phyloP scores from a whole-genome alignment of 768 basidiomycete genomes.

The Boletus tomentosulus region DNA sequence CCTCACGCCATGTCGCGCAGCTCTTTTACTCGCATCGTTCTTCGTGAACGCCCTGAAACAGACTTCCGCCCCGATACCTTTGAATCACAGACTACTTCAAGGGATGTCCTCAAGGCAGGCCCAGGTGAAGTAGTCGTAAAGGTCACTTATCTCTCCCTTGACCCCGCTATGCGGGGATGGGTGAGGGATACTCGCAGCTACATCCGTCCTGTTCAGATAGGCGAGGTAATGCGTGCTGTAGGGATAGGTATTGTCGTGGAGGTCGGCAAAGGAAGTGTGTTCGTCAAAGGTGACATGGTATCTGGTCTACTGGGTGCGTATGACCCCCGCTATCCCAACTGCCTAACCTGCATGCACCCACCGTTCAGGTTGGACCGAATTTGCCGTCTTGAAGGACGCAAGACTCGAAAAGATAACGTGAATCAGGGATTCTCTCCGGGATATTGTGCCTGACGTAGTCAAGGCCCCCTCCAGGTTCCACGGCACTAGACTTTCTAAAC shows the following conservation, averaged over 20 bases:
- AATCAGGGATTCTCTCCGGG: conserved; percentile 22
- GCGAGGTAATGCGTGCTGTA: conserved; percentile 71
- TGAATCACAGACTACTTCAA: conserved; percentile 49
- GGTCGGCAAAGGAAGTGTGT: conserved; percentile 48
- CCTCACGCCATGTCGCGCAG: conserved; percentile 17
- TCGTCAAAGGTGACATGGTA: conserved; percentile 69
- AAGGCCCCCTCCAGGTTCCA: conserved; percentile 57
- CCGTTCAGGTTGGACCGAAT: conserved; percentile 72
- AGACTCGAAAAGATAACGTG: conserved; percentile 53
- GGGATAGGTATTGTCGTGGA: conserved; percentile 66
- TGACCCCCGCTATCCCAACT: neutral
- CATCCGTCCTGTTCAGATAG: conserved; percentile 66
- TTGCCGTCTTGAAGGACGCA: conserved; percentile 55
- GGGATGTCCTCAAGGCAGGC: conserved; percentile 49
- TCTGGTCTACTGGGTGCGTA: conserved; percentile 54
- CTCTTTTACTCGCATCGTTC: conserved; percentile 63
- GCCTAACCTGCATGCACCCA: neutral
- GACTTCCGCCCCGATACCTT: conserved; percentile 76
- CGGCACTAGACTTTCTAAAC: conserved; percentile 75
- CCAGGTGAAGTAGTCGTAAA: conserved; percentile 62
- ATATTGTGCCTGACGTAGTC: neutral
- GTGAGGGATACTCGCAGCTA: conserved; percentile 71
- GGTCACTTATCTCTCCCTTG: conserved; percentile 74
- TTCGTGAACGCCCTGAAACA: conserved; percentile 66
- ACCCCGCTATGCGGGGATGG: conserved; percentile 89